Percentiles rank a stretch among this genome's conserved stretches.
These are phyloP conservation scores for Ramicandelaber brevisporus DNA, from an alignment of 192 early-diverging fungal genomes.

Conservation along the genomic window DNA sequence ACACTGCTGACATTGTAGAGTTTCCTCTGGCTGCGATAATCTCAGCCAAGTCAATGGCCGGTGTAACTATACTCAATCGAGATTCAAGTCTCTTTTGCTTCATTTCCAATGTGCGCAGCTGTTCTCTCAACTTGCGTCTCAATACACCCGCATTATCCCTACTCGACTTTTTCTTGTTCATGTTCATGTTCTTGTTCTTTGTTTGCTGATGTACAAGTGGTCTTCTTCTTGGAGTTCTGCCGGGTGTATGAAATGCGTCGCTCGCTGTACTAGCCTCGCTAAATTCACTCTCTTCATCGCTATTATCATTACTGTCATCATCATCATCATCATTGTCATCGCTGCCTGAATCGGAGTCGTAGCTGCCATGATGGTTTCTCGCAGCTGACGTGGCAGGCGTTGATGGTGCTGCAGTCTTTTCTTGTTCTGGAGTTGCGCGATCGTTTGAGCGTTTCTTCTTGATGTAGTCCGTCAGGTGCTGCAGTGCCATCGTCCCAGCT, in stretches of 20 bases:
- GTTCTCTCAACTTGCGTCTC: slow-evolving; percentile 7
- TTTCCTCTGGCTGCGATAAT: slow-evolving; percentile 33
- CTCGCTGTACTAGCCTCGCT: too few species aligned
- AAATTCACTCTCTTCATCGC: too few species aligned
- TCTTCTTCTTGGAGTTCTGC: too few species aligned
- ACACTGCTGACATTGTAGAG: slow-evolving; percentile 22
- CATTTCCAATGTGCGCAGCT: slow-evolving; percentile 10
- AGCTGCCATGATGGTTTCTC: too few species aligned
- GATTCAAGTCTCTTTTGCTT: slow-evolving; percentile 23
- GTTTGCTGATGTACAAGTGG: too few species aligned
- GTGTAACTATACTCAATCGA: slow-evolving; percentile 24
- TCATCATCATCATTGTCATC: too few species aligned
- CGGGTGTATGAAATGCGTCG: too few species aligned
- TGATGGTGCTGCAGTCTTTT: slow-evolving; percentile 6
- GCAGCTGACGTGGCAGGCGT: too few species aligned
- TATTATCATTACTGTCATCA: too few species aligned
- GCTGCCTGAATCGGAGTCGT: too few species aligned
- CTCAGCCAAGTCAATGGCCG: slow-evolving; percentile 43
- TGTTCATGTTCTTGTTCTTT: slow-evolving; percentile 7
- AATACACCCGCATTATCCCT: background rate
- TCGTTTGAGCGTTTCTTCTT: too few species aligned
- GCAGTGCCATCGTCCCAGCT: slow-evolving; percentile 17
- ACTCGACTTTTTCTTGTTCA: slow-evolving; percentile 2
- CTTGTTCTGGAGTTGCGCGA: slow-evolving; percentile 3
- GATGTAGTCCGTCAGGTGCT: slow-evolving; percentile 17